phyloP scores from a whole-genome alignment of 768 basidiomycete species.

The Mrakia blollopis region DNA sequence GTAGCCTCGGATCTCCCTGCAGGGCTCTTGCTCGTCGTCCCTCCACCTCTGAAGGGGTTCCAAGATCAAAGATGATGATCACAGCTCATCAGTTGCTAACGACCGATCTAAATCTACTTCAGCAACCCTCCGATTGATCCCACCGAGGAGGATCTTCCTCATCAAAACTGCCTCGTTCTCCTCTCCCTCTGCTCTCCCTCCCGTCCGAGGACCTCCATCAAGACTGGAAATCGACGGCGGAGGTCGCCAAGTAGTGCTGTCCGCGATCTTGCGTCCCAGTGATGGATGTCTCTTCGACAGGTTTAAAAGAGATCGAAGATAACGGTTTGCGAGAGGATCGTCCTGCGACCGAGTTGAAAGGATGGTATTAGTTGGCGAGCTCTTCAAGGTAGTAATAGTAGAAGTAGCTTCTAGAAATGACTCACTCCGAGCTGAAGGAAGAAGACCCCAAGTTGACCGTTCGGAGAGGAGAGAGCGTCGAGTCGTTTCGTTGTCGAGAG shows the following conservation, averaged over 20 bases:
- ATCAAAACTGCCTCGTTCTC: neutral
- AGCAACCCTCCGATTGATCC: neutral
- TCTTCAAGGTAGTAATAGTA: neutral
- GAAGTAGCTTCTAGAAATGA: neutral
- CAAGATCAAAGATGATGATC: too few relatives aligned
- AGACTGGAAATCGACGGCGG: too few relatives aligned
- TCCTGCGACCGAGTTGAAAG: neutral
- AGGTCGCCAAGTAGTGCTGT: neutral
- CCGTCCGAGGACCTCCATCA: too few relatives aligned
- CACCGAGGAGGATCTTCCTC: neutral
- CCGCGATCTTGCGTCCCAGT: neutral
- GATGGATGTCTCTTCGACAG: neutral
- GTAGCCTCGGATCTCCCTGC: too few relatives aligned
- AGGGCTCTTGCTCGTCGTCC: too few relatives aligned
- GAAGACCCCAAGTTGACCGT: constrained; percentile 20
- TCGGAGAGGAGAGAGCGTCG: neutral
- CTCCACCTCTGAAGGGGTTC: too few relatives aligned
- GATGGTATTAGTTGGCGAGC: too few relatives aligned
- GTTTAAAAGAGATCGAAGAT: neutral
- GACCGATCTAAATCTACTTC: neutral
- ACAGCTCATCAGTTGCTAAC: too few relatives aligned
- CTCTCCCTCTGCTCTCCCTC: neutral
- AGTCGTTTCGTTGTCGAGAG: neutral
- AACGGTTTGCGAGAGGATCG: neutral
- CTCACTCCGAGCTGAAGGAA: constrained; percentile 19